These are phyloP conservation scores for Colletotrichum orbiculare DNA, from an alignment of 2,329 filamentous ascomycete genomes.

Conservation along the genomic window DNA sequence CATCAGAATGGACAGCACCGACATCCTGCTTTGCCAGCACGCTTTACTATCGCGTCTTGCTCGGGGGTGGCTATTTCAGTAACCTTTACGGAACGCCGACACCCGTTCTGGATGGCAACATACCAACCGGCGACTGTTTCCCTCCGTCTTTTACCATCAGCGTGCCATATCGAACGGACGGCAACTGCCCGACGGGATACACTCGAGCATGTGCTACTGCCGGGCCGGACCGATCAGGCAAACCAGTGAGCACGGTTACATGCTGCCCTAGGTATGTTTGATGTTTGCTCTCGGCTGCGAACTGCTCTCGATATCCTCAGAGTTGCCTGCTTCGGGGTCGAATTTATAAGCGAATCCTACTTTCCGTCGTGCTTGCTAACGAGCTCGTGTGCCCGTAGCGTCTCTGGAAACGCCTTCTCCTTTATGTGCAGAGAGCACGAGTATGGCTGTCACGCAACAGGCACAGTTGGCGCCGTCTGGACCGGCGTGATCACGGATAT, in stretches of 20 bases:
- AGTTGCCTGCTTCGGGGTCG: too few species aligned
- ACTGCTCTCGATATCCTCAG: too few species aligned
- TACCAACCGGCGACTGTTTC: constrained; percentile 26
- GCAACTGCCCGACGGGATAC: constrained; percentile 29
- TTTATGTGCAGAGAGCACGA: constrained; percentile 30
- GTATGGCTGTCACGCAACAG: constrained; percentile 28
- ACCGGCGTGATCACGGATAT: constrained; percentile 27
- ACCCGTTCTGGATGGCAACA: constrained; percentile 29
- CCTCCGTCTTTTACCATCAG: constrained; percentile 22
- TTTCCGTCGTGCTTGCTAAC: not conserved
- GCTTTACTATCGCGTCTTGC: constrained; percentile 15
- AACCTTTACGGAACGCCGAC: constrained; percentile 36
- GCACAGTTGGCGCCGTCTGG: constrained; percentile 9
- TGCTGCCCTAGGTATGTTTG: constrained; percentile 31
- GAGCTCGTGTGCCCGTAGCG: not conserved
- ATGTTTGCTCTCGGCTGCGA: not conserved
- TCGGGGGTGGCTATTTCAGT: constrained; percentile 10
- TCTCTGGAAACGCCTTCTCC: constrained; percentile 22
- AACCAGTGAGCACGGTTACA: constrained; percentile 26
- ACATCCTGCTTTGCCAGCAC: constrained; percentile 28
- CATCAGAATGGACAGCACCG: constrained; percentile 32
- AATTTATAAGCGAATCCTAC: too few species aligned
- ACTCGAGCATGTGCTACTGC: constrained; percentile 34
- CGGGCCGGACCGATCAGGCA: not conserved
- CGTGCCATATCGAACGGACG: constrained; percentile 27